Conservation (phyloP, 495 filamentous ascomycete genomes). For the Penicillium argentinense region DNA sequence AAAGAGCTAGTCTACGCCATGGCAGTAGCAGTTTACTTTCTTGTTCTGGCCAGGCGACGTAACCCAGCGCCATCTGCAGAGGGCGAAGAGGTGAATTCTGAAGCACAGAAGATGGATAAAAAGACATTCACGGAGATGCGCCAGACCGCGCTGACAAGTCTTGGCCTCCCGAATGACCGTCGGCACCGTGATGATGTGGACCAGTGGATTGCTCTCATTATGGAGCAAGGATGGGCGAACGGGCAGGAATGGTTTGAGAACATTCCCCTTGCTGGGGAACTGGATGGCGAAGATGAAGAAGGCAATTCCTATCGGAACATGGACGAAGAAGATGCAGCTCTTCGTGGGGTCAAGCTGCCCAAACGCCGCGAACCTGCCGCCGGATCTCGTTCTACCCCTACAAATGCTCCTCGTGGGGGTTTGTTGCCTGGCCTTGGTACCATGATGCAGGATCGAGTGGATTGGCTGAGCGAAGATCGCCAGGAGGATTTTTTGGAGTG, state of each 20-base stretch:
- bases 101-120: slow-evolving; percentile 43
- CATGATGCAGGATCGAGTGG: slow-evolving; percentile 83
- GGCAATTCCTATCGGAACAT: slow-evolving; percentile 37
- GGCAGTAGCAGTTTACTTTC: slow-evolving; percentile 69
- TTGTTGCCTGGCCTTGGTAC: slow-evolving; percentile 63
- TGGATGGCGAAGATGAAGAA: slow-evolving; percentile 41
- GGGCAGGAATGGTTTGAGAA: slow-evolving; percentile 67
- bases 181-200: slow-evolving; percentile 56
- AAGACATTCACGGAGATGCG: slow-evolving; percentile 52
- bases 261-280: slow-evolving; percentile 42
- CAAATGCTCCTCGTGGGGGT: slow-evolving; percentile 26
- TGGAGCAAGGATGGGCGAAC: slow-evolving; percentile 59
- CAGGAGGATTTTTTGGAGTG: slow-evolving; percentile 67
- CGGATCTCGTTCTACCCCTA: slow-evolving; percentile 8
- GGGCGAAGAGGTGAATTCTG: slow-evolving; percentile 16
- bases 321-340: slow-evolving; percentile 33
- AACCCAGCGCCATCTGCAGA: slow-evolving; percentile 24
- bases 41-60: slow-evolving; percentile 48
- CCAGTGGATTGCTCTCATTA: slow-evolving; percentile 56
- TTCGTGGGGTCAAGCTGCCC: slow-evolving; percentile 20
- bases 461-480: slow-evolving; percentile 73
- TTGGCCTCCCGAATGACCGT: slow-evolving; percentile 37
- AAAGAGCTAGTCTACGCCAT: slow-evolving; percentile 43
- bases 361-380: slow-evolving; percentile 21
- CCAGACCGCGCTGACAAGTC: slow-evolving; percentile 42